These are phyloP conservation scores for Paramecium bursaria DNA, from an alignment of 73 alveolate species.

Conservation along the genomic window DNA sequence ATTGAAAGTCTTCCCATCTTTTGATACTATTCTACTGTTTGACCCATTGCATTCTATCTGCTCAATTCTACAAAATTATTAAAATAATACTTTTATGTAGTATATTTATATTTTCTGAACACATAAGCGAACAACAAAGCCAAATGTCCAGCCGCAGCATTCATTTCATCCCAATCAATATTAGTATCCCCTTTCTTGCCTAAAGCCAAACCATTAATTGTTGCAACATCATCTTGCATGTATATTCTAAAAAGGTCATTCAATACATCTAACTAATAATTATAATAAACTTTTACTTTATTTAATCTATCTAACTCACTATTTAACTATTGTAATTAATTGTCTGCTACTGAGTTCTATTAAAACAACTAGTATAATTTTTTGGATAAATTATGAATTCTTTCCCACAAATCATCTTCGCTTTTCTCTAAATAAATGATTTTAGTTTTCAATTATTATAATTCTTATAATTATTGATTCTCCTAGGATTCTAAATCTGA, in stretches of 20 bases:
- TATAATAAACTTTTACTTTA: not conserved
- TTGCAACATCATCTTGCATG: slow-evolving; percentile 42
- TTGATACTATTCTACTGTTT: not conserved
- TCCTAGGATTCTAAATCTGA: slow-evolving; percentile 14
- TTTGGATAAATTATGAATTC: slow-evolving; percentile 24
- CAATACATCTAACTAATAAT: slow-evolving; percentile 16
- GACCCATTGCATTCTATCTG: slow-evolving; percentile 42
- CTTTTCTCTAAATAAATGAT: slow-evolving; percentile 15
- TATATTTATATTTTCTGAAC: slow-evolving; percentile 16
- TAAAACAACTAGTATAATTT: slow-evolving; percentile 40
- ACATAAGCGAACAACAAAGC: slow-evolving; percentile 19
- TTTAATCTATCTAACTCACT: slow-evolving; percentile 45
- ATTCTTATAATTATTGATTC: not conserved
- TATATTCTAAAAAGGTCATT: slow-evolving; percentile 49
- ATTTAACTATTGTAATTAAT: slow-evolving; percentile 20
- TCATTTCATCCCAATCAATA: slow-evolving; percentile 58
- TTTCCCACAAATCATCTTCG: slow-evolving; percentile 57
- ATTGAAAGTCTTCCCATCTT: slow-evolving; percentile 28
- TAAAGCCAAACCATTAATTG: slow-evolving; percentile 16
- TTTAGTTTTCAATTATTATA: slow-evolving; percentile 1
- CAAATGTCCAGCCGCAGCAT: slow-evolving; percentile 49
- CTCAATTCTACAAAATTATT: slow-evolving; percentile 5
- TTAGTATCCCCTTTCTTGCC: slow-evolving; percentile 40
- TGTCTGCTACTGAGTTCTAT: slow-evolving; percentile 37
- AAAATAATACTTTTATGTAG: not conserved